Percentiles rank a stretch among this genome's conserved stretches.
Conservation (phyloP, 1,284 basidiomycete species). For the Marasmius fiardii region DNA sequence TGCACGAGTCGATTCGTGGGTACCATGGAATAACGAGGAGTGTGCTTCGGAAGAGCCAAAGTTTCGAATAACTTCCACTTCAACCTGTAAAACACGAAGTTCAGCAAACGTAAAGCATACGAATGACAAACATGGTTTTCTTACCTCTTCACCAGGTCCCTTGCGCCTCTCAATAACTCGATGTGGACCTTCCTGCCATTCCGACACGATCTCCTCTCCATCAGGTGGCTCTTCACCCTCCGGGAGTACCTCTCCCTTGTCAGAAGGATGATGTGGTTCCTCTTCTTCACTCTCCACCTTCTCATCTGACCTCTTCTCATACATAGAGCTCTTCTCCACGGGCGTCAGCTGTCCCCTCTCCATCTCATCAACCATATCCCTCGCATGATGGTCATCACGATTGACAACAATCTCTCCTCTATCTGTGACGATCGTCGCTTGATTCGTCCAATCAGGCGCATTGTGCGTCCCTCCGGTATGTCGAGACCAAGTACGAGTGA, state of each 20-base stretch:
- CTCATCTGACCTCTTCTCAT: slow-evolving; percentile 8
- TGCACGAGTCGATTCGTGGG: slow-evolving; percentile 20
- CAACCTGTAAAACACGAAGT: slow-evolving; percentile 36
- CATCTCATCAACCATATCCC: slow-evolving; percentile 25
- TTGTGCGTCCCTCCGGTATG: slow-evolving; percentile 24
- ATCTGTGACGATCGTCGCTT: slow-evolving; percentile 66
- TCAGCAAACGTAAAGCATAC: not conserved
- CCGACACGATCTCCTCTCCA: slow-evolving; percentile 38
- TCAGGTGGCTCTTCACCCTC: slow-evolving; percentile 27
- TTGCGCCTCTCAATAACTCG: slow-evolving; percentile 59
- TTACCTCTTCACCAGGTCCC: slow-evolving; percentile 63
- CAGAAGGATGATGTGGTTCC: slow-evolving; percentile 1
- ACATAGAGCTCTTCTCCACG: slow-evolving; percentile 28
- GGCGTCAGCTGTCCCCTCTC: slow-evolving; percentile 42
- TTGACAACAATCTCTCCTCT: slow-evolving; percentile 81
- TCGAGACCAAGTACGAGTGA: slow-evolving; percentile 78
- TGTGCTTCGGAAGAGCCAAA: slow-evolving; percentile 19
- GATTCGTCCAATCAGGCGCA: slow-evolving; percentile 63
- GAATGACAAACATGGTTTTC: slow-evolving; percentile 21
- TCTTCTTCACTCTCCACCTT: slow-evolving; percentile 10
- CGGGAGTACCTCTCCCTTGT: slow-evolving; percentile 10
- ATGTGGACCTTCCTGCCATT: slow-evolving; percentile 72
- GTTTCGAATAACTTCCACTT: slow-evolving; percentile 59
- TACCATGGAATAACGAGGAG: slow-evolving; percentile 10
- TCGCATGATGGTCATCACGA: slow-evolving; percentile 44